phyloP scores from a whole-genome alignment of 2,329 filamentous ascomycete genomes.

The Trichoderma endophyticum region DNA sequence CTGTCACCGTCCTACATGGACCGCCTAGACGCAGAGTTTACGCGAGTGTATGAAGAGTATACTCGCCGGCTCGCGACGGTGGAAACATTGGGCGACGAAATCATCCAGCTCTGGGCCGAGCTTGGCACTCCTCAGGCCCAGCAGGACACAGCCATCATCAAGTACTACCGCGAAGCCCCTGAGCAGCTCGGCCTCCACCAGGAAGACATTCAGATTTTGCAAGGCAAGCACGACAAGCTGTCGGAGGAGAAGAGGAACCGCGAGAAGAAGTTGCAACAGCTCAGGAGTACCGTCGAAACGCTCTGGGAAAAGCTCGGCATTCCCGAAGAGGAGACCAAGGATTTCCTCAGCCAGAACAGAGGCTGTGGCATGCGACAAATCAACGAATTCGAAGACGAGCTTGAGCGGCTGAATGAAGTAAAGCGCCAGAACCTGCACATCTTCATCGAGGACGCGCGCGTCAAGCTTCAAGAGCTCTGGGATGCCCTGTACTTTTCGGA shows the following conservation, averaged over 20 bases:
- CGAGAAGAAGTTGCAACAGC: slow-evolving; percentile 72
- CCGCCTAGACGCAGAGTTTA: slow-evolving; percentile 85
- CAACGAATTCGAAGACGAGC: slow-evolving; percentile 93
- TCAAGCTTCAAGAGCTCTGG: slow-evolving; percentile 91
- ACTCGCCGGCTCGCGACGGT: slow-evolving; percentile 76
- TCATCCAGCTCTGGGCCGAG: slow-evolving; percentile 94
- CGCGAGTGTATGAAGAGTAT: slow-evolving; percentile 95
- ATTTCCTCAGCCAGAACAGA: slow-evolving; percentile 81
- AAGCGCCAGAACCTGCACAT: slow-evolving; percentile 93
- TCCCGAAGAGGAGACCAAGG: slow-evolving; percentile 76
- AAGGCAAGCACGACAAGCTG: slow-evolving; percentile 74
- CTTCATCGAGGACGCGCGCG: slow-evolving; percentile 91
- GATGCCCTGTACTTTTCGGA: slow-evolving; percentile 91
- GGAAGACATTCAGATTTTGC: slow-evolving; percentile 74
- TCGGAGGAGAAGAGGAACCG: slow-evolving; percentile 83
- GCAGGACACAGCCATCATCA: slow-evolving; percentile 81
- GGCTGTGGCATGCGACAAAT: slow-evolving; percentile 89
- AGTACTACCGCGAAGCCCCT: slow-evolving; percentile 83
- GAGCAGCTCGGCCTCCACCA: slow-evolving; percentile 92
- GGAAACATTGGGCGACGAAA: slow-evolving; percentile 71
- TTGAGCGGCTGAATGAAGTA: slow-evolving; percentile 80
- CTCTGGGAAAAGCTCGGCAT: slow-evolving; percentile 88
- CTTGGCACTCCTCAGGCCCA: slow-evolving; percentile 91
- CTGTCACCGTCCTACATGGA: slow-evolving; percentile 87
- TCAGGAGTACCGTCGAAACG: slow-evolving; percentile 73